Evolutionary conservation across 257 asterid genomes (phyloP), one percentile per base, ranked within the genome.

Genomic region (Solanum neorickii): DNA sequence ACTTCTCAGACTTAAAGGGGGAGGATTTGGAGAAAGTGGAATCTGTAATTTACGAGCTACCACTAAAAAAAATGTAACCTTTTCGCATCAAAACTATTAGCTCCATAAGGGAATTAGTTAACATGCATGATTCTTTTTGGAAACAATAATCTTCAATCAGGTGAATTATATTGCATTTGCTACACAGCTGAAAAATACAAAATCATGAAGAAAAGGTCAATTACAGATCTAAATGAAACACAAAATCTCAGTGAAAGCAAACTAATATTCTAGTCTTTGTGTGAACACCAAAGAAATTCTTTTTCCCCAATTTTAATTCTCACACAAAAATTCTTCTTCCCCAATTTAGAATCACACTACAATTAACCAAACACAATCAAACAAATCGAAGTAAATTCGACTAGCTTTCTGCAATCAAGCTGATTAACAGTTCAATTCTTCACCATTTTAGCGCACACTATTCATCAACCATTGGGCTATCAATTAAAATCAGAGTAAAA

Each of bases 401-500:
- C 20, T 82, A 52, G 7, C 12, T 27, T 82, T 31, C 31, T 2
- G 18, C 69, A 78, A 47, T 47, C 42, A 80, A n/a, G 66, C 29
- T 15, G 3, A 80, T 80, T 12, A 7, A 47, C 65, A 16, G 27
- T 29, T 46, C 3, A 39, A 80, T 27, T 46, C 66, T 80, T 80
- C 84, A 5, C 42, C 84, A 78, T 27, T 78, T 78, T 78, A 8
- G 16, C 0, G 44, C 65, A 77, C 25, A 25, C 35, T 75, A 74
- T 74, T 27, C 39, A 27, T 14, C 23, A 7, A 69, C 23, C 75
- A 69, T 29, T 69, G 23, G n/a, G 41, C 80, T 72, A 72, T 39
- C 83, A 75, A 12, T 76, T 76, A 69, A 85, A 84, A 73, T 69
- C 70, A 86, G 62, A 44, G 18, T 35, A 85, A 86, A 60, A 91